Conservation (phyloP, 2,329 filamentous ascomycete genomes). For the Aureobasidium sp. region DNA sequence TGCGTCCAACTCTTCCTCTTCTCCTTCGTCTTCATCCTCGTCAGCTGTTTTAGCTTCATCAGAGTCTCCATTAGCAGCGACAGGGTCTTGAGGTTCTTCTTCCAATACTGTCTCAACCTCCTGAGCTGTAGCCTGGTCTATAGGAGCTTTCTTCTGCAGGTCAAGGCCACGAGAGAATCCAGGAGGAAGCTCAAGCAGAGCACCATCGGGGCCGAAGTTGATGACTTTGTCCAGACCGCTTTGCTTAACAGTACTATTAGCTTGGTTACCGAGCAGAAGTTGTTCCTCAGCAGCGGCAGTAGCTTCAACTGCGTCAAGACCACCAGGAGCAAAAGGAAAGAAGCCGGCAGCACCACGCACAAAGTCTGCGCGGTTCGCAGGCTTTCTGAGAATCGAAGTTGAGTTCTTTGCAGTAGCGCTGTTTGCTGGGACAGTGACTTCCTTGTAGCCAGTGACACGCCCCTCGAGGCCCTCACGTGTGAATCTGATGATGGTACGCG, state of each 20-base stretch:
- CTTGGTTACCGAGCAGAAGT: constrained; percentile 40
- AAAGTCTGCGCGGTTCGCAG: constrained; percentile 80
- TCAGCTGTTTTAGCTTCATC: constrained; percentile 36
- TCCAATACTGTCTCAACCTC: constrained; percentile 62
- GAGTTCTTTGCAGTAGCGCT: constrained; percentile 93
- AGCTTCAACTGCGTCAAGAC: constrained; percentile 78
- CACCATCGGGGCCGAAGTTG: constrained; percentile 68
- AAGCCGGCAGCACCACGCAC: constrained; percentile 88
- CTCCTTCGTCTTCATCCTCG: constrained; percentile 33
- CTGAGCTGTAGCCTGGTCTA: constrained; percentile 51
- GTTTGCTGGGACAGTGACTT: constrained; percentile 83
- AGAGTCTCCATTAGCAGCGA: constrained; percentile 31
- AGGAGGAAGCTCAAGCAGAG: constrained; percentile 73
- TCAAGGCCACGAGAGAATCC: constrained; percentile 74
- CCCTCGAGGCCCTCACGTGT: constrained; percentile 86
- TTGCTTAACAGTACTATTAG: constrained; percentile 34
- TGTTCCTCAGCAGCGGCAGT: constrained; percentile 79
- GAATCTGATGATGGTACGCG: constrained; percentile 89
- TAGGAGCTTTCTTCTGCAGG: constrained; percentile 54
- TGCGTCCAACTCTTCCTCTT: constrained; percentile 66
- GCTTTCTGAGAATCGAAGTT: constrained; percentile 79
- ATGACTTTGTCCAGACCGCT: constrained; percentile 74
- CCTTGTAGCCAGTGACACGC: constrained; percentile 84
- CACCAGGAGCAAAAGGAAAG: constrained; percentile 88
- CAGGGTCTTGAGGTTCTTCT: constrained; percentile 31